phyloP scores from a whole-genome alignment of 202 grass and related monocot species.

The Setaria viridis region DNA sequence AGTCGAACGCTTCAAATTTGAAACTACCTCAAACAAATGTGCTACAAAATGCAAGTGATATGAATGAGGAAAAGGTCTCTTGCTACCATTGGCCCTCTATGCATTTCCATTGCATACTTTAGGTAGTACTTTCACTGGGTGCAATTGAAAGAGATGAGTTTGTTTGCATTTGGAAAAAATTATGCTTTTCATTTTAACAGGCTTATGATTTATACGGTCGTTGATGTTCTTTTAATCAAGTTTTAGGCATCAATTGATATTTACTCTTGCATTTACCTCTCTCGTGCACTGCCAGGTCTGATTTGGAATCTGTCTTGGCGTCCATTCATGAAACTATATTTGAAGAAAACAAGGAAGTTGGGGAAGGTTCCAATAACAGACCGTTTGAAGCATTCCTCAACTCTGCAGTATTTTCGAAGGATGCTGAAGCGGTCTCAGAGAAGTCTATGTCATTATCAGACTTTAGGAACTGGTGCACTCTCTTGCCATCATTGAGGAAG shows the following conservation, averaged over 20 bases:
- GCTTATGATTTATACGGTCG: background rate
- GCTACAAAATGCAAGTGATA: background rate
- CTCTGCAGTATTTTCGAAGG: constrained; percentile 70
- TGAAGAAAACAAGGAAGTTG: constrained; percentile 56
- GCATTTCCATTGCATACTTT: background rate
- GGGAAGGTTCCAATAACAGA: constrained; percentile 39
- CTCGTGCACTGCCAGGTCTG: constrained; percentile 65
- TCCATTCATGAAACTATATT: constrained; percentile 82
- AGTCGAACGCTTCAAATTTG: constrained; percentile 5
- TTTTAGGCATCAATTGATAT: constrained; percentile 10
- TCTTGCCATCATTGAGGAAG: constrained; percentile 75
- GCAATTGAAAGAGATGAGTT: background rate
- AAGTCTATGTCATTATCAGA: constrained; percentile 79
- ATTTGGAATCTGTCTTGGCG: constrained; percentile 75
- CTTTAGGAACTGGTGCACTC: constrained; percentile 80
- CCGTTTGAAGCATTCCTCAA: constrained; percentile 70
- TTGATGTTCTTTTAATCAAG: constrained; percentile 15
- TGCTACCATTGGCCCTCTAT: background rate
- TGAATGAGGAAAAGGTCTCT: background rate
- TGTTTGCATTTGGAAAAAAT: background rate
- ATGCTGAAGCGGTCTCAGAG: constrained; percentile 48
- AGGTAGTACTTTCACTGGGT: background rate
- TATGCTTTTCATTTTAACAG: background rate
- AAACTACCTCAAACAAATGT: background rate
- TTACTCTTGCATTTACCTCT: constrained; percentile 22